A percentile compares a stretch with the other conserved stretches of the same genome.
Conservation (phyloP, 176 grass and related monocot species). For the Hordeum vulgare region MorexV3_pseudomolecules_assembly NC_058523.1:16401679-16402178, state of each 20-base stretch:
- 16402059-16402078: background rate
- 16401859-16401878: background rate
- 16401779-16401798: background rate
- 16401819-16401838: background rate
- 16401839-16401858: background rate
- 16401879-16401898: background rate
- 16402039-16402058: background rate
- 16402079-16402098: background rate
- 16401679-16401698: background rate
- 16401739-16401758: background rate
- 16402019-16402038: background rate
- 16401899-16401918: background rate
- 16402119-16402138: slow-evolving; percentile 14
- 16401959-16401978: background rate
- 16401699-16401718: background rate
- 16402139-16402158: background rate
- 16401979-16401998: background rate
- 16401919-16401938: background rate
- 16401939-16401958: background rate
- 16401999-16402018: background rate
- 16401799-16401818: background rate
- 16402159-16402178: slow-evolving; percentile 29
- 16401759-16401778: background rate
- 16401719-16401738: background rate
- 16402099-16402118: background rate